Evolutionary conservation across 208 protist genomes (phyloP), one percentile per base, ranked within the genome.

Genomic region (Angomonas deanei): DNA sequence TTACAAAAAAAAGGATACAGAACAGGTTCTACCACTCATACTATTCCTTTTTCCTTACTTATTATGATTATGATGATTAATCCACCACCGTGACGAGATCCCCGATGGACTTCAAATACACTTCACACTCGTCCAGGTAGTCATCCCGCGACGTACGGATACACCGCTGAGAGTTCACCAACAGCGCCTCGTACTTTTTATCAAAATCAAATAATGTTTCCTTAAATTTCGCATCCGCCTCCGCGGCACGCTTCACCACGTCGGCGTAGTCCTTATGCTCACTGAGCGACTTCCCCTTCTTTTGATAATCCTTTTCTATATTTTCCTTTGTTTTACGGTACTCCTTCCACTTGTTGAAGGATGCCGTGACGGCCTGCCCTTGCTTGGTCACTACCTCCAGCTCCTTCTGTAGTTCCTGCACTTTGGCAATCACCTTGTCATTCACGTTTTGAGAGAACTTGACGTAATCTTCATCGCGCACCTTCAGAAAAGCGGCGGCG

Each of bases 401-500:
- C 54, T 59, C 28, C 30, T 26, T 34, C 4, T 49, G 36, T 17
- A 46, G 57, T 11, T 52, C 21, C 34, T 33, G 23, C 6, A 33
- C n/a, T 4, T 26, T 23, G 13, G 13, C 5, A 3, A 49, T 1
- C 11, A 62, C 31, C 6, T 32, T 46, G 23, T 50, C 36, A 17
- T 28, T 36, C 36, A 62, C 57, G 23, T 50, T 32, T 27, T 62
- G 17, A 15, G n/a, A 28, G 13, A 50, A 27, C 36, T 49, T 34
- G 5, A 30, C 57, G 21, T 62, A 62, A 2, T 46, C 38, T 36
- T 42, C 55, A 32, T 61, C 30, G 27, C 55, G 33, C 3, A 61
- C 42, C 33, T 61, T 39, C 55, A 26, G 17, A 33, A 61, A 61
- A 21, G 55, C 23, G 13, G 19, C 33, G 30, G 19, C 17, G n/a